Conservation (phyloP, 352 stramenopile species). For the Phytopythium mirpurense region DNA sequence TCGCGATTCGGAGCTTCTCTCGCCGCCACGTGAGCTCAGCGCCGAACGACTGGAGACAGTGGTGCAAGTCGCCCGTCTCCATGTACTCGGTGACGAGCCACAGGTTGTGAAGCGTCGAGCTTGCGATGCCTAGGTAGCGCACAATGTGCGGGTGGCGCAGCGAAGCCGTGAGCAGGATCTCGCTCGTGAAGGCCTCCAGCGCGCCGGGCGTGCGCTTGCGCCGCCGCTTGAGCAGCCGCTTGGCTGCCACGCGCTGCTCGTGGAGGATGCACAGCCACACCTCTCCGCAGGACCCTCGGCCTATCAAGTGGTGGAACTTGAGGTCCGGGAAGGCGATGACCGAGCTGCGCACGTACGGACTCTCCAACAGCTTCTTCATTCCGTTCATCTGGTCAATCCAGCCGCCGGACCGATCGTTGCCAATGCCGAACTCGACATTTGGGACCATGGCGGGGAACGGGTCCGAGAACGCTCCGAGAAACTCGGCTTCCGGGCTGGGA, state of each 20-base stretch:
- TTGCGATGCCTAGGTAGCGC: constrained; percentile 34
- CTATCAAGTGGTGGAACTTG: constrained; percentile 26
- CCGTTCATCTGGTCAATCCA: constrained; percentile 3
- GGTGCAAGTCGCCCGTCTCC: constrained; percentile 26
- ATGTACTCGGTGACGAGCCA: constrained; percentile 47
- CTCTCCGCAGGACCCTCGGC: constrained; percentile 19
- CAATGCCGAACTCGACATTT: not conserved
- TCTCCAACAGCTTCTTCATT: constrained; percentile 18
- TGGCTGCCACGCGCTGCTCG: constrained; percentile 29
- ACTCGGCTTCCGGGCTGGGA: constrained; percentile 10
- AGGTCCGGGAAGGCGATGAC: constrained; percentile 31
- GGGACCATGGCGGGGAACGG: constrained; percentile 10
- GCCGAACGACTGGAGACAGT: constrained; percentile 24
- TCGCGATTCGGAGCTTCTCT: constrained; percentile 36
- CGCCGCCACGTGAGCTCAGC: constrained; percentile 27
- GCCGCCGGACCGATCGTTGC: constrained; percentile 16
- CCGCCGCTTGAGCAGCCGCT: constrained; percentile 22
- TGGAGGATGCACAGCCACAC: constrained; percentile 30
- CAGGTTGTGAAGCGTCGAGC: constrained; percentile 32
- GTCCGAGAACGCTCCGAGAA: constrained; percentile 10
- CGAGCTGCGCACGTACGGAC: constrained; percentile 15
- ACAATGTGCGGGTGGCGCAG: constrained; percentile 35
- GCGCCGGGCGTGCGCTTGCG: constrained; percentile 13
- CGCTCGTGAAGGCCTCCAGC: constrained; percentile 25
- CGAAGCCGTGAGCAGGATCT: constrained; percentile 24